Evolutionary conservation across 1,139 yeast genomes (phyloP).

Genomic region (Nakaseomyces uthaithaninus): DNA sequence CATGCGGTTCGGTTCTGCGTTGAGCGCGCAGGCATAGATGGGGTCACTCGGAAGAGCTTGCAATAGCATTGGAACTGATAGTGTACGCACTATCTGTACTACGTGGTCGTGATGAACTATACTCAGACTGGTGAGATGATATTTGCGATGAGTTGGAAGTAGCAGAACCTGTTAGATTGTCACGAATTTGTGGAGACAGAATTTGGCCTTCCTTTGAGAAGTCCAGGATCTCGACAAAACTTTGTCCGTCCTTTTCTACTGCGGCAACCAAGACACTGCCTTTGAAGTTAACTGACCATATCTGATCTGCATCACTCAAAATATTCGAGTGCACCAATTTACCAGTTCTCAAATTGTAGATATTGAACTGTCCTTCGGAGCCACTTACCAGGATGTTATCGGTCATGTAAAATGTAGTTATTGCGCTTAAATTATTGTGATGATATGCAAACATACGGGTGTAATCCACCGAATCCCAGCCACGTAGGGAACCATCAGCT

Average conservation of each 20-base stretch:
- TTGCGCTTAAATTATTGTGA: conserved; percentile 81
- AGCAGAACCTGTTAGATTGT: neutral
- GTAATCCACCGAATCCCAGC: conserved; percentile 87
- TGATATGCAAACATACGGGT: conserved; percentile 59
- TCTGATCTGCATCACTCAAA: conserved; percentile 69
- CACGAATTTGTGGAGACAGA: neutral
- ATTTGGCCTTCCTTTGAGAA: conserved; percentile 33
- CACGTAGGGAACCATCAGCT: conserved; percentile 83
- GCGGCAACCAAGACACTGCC: conserved; percentile 85
- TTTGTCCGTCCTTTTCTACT: conserved; percentile 60
- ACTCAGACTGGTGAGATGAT: conserved; percentile 17
- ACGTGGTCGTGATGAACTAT: conserved; percentile 34
- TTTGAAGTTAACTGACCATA: conserved; percentile 93
- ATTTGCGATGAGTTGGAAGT: neutral
- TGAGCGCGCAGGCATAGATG: neutral
- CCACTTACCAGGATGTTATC: conserved; percentile 83
- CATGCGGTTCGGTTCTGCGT: too few relatives aligned
- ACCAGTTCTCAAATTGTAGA: conserved; percentile 82
- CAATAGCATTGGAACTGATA: conserved; percentile 3
- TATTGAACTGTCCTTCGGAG: conserved; percentile 68
- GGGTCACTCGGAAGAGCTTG: conserved; percentile 3
- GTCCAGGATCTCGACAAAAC: conserved; percentile 73
- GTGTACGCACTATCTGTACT: conserved; percentile 4
- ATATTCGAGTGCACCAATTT: conserved; percentile 61
- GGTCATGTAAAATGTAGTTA: conserved; percentile 89